Evolutionary conservation across 225 moss, liverwort and hornwort genomes (phyloP), one percentile per base, ranked within the genome.

Genomic region (Pseudisothecium myosuroides): DNA sequence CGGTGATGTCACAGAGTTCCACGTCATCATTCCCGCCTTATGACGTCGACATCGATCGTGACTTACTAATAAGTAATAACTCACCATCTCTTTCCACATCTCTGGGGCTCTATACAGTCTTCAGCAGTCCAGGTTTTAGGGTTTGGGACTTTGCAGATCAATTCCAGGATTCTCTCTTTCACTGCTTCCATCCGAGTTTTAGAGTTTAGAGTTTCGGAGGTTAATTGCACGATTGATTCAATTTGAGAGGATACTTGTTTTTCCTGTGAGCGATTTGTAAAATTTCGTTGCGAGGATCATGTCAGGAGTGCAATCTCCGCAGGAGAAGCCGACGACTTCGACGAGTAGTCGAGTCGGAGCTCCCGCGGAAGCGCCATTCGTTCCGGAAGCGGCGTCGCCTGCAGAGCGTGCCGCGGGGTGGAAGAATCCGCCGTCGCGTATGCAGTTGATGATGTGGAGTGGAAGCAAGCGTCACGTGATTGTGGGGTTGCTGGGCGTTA

Each of bases 381-480:
- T 93, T 60, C 92, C 88, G 20, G 93, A 94, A 85, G 91, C 86
- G 58, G 92, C 91, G 36, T 93, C 93, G 61, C 87, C 93, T 58
- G 91, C 93, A 15, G 90, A 89, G 82, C 82, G 95, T 17, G 94
- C 93, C 20, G 91, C 93, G 26, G 91, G 92, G 41, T 92, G 92
- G 93, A 87, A 90, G 81, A 92, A 88, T n/a, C 95, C 97, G 64
- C 96, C 95, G 8, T 99, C 97, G 45, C 94, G 96, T 29, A 93
- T 97, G 87, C 98, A 97, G 86, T 89, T 92, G 81, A 95, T 95
- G 62, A 80, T 99, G 85, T 93, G 97, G 93, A 99, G 98, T 89
- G 98, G 98, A 49, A 97, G 91, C 89, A 96, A 90, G 93, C 96
- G 95, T 71, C 96, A 97, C 86, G 98, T 99, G 65, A 92, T 99